Conservation (phyloP, 306 rosid species). For the apple (Malus domestica) region DNA sequence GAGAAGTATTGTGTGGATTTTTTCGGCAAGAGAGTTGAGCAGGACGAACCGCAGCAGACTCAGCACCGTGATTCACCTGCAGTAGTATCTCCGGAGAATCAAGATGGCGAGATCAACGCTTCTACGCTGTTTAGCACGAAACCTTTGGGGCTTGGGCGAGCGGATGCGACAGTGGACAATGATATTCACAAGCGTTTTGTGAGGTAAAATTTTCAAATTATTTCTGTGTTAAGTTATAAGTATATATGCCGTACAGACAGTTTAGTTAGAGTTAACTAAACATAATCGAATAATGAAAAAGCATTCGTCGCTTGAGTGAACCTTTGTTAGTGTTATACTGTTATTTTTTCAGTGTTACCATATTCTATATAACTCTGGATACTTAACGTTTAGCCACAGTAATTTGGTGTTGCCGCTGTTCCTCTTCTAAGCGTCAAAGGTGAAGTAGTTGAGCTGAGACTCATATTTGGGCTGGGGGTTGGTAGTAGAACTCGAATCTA, state of each 20-base stretch:
- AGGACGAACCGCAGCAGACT: conserved; percentile 39
- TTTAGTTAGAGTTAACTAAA: too few species aligned
- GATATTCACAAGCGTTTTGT: conserved; percentile 72
- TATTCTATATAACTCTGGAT: background rate
- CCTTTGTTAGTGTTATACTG: background rate
- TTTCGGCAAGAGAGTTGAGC: conserved; percentile 57
- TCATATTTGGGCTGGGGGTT: background rate
- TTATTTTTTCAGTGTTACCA: background rate
- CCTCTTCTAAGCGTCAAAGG: background rate
- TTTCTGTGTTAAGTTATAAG: too few species aligned
- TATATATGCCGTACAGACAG: too few species aligned
- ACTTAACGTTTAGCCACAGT: background rate
- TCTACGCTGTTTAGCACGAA: conserved; percentile 39
- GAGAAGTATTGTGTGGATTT: conserved; percentile 94
- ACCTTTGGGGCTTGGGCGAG: conserved; percentile 50
- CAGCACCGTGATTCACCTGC: conserved; percentile 18
- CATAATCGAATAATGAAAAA: too few species aligned
- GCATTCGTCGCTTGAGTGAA: too few species aligned
- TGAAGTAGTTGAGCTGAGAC: background rate
- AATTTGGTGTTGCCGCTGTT: background rate
- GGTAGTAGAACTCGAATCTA: background rate
- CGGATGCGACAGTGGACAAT: conserved; percentile 44
- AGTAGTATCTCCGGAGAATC: conserved; percentile 27
- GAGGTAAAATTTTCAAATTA: conserved; percentile 37
- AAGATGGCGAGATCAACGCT: conserved; percentile 34